Conservation (phyloP, 2,329 filamentous ascomycete species). For the Pseudonectria buxi region DNA sequence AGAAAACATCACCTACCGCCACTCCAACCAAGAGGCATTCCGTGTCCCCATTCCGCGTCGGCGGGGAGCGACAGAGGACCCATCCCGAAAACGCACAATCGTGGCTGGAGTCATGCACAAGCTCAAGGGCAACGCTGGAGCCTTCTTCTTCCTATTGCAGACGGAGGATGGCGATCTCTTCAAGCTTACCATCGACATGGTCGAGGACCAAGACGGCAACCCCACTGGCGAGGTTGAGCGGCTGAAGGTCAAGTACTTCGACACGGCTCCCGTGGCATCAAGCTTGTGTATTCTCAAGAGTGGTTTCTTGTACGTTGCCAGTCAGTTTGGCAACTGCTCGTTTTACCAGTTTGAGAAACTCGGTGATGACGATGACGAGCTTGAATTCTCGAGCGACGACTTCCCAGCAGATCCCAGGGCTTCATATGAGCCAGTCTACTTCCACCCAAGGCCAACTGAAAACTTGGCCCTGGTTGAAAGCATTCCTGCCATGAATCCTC, state of each 20-base stretch:
- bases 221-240: slow-evolving; percentile 73
- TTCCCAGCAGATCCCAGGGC: slow-evolving; percentile 70
- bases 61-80: slow-evolving; percentile 83
- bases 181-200: slow-evolving; percentile 90
- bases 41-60: slow-evolving; percentile 83
- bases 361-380: slow-evolving; percentile 88
- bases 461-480: slow-evolving; percentile 81
- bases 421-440: slow-evolving; percentile 73
- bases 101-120: slow-evolving; percentile 95
- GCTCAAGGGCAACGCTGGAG: slow-evolving; percentile 70
- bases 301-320: slow-evolving; percentile 87
- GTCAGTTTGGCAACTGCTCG: slow-evolving; percentile 86
- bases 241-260: slow-evolving; percentile 95
- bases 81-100: slow-evolving; percentile 80
- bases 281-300: slow-evolving; percentile 91
- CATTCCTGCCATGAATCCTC: slow-evolving; percentile 81
- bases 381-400: slow-evolving; percentile 76
- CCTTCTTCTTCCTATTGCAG: slow-evolving; percentile 95
- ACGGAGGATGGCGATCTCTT: slow-evolving; percentile 98
- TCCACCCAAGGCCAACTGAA: slow-evolving; percentile 70
- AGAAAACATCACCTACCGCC: slow-evolving; percentile 93
- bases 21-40: slow-evolving; percentile 87
- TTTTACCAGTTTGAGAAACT: slow-evolving; percentile 98
- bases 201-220: slow-evolving; percentile 70
- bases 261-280: slow-evolving; percentile 83